Conservation (phyloP, 2,329 filamentous ascomycete genomes). For the Stachybotrys echinatus region DNA sequence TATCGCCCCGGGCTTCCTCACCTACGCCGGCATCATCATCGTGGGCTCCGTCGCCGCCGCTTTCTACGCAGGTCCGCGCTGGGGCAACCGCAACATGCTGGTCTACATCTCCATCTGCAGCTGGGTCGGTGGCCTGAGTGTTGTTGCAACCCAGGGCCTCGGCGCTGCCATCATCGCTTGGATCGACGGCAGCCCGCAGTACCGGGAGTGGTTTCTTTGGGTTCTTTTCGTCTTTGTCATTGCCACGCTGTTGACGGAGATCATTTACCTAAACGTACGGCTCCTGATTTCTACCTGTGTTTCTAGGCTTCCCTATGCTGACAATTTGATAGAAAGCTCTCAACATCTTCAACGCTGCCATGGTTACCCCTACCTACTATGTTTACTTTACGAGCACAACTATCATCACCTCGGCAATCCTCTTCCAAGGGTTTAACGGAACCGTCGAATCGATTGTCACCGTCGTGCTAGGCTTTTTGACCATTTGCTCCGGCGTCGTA, state of each 20-base stretch:
- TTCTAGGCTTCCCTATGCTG: slow-evolving; percentile 18
- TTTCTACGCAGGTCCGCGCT: slow-evolving; percentile 77
- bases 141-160: slow-evolving; percentile 89
- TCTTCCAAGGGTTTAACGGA: slow-evolving; percentile 93
- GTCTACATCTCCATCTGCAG: slow-evolving; percentile 97
- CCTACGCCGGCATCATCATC: slow-evolving; percentile 78
- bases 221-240: slow-evolving; percentile 88
- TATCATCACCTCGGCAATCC: slow-evolving; percentile 85
- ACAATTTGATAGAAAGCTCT: slow-evolving; percentile 78
- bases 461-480: slow-evolving; percentile 87
- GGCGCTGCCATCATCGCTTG: slow-evolving; percentile 89
- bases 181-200: slow-evolving; percentile 75
- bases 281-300: neutral
- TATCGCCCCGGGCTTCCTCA: slow-evolving; percentile 78
- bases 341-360: slow-evolving; percentile 91
- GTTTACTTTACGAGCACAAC: slow-evolving; percentile 97
- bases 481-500: slow-evolving; percentile 89
- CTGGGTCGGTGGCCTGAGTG: slow-evolving; percentile 87
- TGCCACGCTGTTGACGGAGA: slow-evolving; percentile 83
- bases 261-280: slow-evolving; percentile 91
- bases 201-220: slow-evolving; percentile 97
- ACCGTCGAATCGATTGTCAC: slow-evolving; percentile 75
- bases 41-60: slow-evolving; percentile 67
- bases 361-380: slow-evolving; percentile 98
- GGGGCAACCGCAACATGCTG: slow-evolving; percentile 95